Percentiles rank a stretch among this genome's conserved stretches.
These are phyloP conservation scores for Xylaria grammica DNA, from an alignment of 495 filamentous ascomycete species.

Conservation along the genomic window DNA sequence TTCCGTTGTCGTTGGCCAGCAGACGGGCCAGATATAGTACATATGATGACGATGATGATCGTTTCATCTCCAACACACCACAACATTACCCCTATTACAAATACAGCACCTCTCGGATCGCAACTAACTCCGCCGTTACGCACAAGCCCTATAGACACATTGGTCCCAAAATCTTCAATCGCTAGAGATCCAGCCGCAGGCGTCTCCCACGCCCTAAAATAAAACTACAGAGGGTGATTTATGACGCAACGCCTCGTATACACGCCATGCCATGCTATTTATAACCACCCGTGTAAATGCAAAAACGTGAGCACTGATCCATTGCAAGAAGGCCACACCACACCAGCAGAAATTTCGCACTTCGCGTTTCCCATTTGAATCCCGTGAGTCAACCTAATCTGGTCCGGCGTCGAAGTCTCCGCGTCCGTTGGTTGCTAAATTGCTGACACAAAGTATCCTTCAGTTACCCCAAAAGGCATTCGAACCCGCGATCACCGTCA, in stretches of 20 bases:
- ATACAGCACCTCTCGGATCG: too few species aligned
- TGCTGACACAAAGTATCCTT: too few species aligned
- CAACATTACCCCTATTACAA: too few species aligned
- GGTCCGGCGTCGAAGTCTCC: neutral
- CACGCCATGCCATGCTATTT: neutral
- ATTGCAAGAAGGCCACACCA: neutral
- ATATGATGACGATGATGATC: too few species aligned
- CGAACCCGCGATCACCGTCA: too few species aligned
- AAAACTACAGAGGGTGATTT: slow-evolving; percentile 1
- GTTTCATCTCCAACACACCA: neutral
- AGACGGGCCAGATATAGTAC: neutral
- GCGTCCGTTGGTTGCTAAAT: neutral
- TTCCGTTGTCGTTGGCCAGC: too few species aligned
- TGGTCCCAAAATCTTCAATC: too few species aligned
- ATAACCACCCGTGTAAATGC: slow-evolving; percentile 7
- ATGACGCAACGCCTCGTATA: slow-evolving; percentile 1
- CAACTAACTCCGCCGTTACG: too few species aligned
- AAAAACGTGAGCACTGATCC: neutral
- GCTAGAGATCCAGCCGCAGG: neutral
- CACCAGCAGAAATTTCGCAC: neutral
- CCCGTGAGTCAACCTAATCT: neutral
- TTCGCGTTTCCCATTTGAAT: neutral
- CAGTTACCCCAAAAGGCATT: too few species aligned
- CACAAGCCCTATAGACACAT: too few species aligned
- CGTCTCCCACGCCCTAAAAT: neutral